Base-by-base conservation (phyloP, 2,329 filamentous ascomycete genomes). In the Ophiostoma ips region DNA sequence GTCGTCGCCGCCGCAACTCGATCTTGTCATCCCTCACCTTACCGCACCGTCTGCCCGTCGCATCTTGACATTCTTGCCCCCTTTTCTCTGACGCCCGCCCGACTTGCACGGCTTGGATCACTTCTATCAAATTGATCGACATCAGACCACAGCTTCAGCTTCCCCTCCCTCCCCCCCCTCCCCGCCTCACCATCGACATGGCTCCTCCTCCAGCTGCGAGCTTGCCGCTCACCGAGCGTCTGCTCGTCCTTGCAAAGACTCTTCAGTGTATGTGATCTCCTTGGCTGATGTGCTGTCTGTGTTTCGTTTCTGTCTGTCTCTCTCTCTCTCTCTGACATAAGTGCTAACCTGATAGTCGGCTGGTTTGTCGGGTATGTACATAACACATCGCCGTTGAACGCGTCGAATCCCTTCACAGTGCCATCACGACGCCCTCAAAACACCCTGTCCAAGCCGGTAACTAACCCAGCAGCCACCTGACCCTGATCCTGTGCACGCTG, bases 241-340 rank as follows among this genome's bases (percentile, higher is more conserved):
- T 95, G 53, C 68, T 87, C 60, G 73, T 77, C 59, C 75, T 96
- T 58, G 88, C 83, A 58, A 81, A 94, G 67, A 96, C 89, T 43
- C 74, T 96, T 58, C 92, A 96, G 73, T 98, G 90, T 84, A 79
- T 64, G 64, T 45, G n/a, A 24, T 11, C 21, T 18, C 11, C 10
- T 15, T 21, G 12, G 36, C 37, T 38, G 5, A 4, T 44, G n/a
- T n/a, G n/a, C n/a, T n/a, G n/a, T 34, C 40, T 33, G 67, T 67
- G n/a, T n/a, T 12, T 11, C n/a, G 55, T 41, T 48, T 11, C 34
- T 43, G 56, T 35, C 50, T 48, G 13, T 34, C 43, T 56, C 34
- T 50, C 44, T 34, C 52, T 3, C 13, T 30, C 13, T 57, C 48
- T 54, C 49, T 54, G 53, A 31, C 54, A 41, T 19, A n/a, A 51